Evolutionary conservation across 1,284 basidiomycete species (phyloP), one percentile per base, ranked within the genome.

Genomic region (Moniliella sp.): DNA sequence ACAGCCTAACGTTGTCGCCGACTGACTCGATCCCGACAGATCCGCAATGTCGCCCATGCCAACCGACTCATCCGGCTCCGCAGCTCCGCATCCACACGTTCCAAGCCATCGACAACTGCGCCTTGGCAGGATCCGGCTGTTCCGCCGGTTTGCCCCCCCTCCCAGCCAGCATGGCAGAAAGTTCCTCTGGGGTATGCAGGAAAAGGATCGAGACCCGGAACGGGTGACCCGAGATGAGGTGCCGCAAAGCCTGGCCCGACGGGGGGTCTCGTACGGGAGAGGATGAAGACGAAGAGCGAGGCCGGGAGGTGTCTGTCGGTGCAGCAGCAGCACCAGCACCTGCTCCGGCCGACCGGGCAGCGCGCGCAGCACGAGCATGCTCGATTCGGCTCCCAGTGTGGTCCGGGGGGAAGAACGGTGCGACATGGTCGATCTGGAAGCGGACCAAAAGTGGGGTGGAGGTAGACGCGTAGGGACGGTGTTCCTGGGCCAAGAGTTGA

Each of bases 21-120:
- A 7, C 21, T 7, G 7, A 7, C 8, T n/a, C 21, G n/a, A 23
- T 7, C 8, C 21, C 46, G 29, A 46, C 46, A 9, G 38, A 32
- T 18, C 50, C 46, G 18, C 46, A 18, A 57, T 46, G 30, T 46
- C 47, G 12, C 49, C 45, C 32, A 57, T 40, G 13, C 44, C 46
- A 11, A 58, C 19, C 46, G 29, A 9, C 42, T 41, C 56, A 58
- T 58, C 10, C 54, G 40, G 11, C 33, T 28, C 2, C 56, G 47
- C n/a, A 58, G 40, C 25, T 57, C 56, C 1, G 45, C 44, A 31
- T 58, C 54, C 10, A 49, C 51, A 9, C 40, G 40, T 33, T 58
- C 56, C 12, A 58, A 40, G 11, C 33, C 34, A 25, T 39, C 36
- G 30, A 57, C 51, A 27, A 36, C 57, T 38, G 34, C 2, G 53